Base-by-base conservation (phyloP, 2,329 filamentous ascomycete species). In the Penicillium griseofulvum region DNA sequence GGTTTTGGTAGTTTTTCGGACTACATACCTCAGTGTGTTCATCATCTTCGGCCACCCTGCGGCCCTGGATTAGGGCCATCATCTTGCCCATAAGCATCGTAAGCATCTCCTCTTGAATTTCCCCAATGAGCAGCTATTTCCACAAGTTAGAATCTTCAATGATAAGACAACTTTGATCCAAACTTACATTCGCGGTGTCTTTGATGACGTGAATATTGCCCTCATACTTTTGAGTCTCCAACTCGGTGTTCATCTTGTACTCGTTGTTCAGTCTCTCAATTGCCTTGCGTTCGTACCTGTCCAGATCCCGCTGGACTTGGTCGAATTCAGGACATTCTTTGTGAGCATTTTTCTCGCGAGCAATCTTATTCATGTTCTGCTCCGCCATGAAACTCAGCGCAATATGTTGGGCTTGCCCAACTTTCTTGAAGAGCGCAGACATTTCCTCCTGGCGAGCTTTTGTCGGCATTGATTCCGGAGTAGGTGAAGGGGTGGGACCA, bases 381-480 rank as follows among this genome's bases (percentile, higher is more conserved):
- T 65, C 68, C 5, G 75, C 74, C 46, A 78, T 56, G 11, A 75
- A 66, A 26, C 68, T 68, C 44, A 79, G 64, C 12, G 76, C 71
- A 29, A 76, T 59, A 47, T 70, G 64, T 55, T 79, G 76, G 5
- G 71, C 73, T 22, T 69, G 65, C 26, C 72, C 75, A 12, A 79
- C 69, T 47, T 68, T 71, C 54, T 71, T 75, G 58, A 75, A 79
- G 9, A 73, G 68, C 28, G 69, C 68, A 41, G 75, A 73, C 36
- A 79, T 55, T 56, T 78, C 74, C 16, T 71, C 70, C 62, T 78
- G 74, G 10, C 76, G 71, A 39, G 73, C 67, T 51, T 72, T 71
- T 24, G 77, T 68, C 34, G 71, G 68, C 59, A 74, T 67, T 37
- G 74, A 69, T 37, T 69, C 62, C 52, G 69, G 67, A 58, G 65